phyloP scores from a whole-genome alignment of 176 grass and related monocot genomes.

The Guadua angustifolia region DNA sequence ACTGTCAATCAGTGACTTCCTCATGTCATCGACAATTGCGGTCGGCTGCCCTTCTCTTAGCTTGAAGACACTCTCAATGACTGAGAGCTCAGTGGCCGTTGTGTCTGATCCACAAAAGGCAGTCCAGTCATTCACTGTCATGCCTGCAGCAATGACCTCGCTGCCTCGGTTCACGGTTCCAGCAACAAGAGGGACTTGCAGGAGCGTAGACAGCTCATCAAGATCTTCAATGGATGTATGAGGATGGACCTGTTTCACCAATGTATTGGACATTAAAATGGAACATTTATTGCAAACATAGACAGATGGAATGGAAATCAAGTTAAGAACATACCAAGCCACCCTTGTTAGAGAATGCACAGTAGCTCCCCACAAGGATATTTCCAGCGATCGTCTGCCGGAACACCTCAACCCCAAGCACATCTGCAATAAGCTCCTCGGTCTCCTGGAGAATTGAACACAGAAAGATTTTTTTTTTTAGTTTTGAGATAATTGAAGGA shows the following conservation, averaged over 20 bases:
- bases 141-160: slow-evolving; percentile 85
- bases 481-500: neutral
- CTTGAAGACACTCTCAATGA: slow-evolving; percentile 94
- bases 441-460: slow-evolving; percentile 59
- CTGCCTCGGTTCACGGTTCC: slow-evolving; percentile 97
- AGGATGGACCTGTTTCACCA: slow-evolving; percentile 75
- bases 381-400: slow-evolving; percentile 93
- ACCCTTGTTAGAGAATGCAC: slow-evolving; percentile 81
- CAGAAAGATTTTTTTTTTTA: neutral
- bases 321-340: slow-evolving; percentile 62
- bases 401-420: slow-evolving; percentile 91
- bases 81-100: slow-evolving; percentile 88
- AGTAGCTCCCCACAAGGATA: slow-evolving; percentile 94
- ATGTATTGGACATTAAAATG: neutral
- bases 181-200: slow-evolving; percentile 93
- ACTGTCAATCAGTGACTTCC: slow-evolving; percentile 92
- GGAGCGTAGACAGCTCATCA: slow-evolving; percentile 91
- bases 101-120: slow-evolving; percentile 94
- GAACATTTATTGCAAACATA: neutral
- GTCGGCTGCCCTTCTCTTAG: slow-evolving; percentile 78
- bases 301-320: neutral
- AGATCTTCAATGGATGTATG: slow-evolving; percentile 98
- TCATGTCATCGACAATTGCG: slow-evolving; percentile 84
- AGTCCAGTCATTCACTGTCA: slow-evolving; percentile 98
- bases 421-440: slow-evolving; percentile 93